These are phyloP conservation scores for Castanea mollissima DNA, from an alignment of 306 rosid species.

Conservation along the genomic window DNA sequence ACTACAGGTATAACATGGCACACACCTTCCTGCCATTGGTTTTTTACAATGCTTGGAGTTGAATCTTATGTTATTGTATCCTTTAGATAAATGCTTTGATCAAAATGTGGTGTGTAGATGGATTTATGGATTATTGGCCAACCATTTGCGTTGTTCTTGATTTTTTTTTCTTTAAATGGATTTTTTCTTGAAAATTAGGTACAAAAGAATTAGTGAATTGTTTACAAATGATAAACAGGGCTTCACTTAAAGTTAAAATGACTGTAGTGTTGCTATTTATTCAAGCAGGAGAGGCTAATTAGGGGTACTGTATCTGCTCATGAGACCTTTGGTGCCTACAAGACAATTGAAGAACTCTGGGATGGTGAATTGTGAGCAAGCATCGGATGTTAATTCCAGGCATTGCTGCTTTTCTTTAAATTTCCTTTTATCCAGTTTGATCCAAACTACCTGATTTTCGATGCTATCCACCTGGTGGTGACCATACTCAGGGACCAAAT, in stretches of 20 bases:
- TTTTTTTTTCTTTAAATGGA: too few relatives aligned
- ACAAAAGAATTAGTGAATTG: too few relatives aligned
- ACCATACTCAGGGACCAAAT: not conserved
- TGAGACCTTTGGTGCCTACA: constrained; percentile 40
- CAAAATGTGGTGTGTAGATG: not conserved
- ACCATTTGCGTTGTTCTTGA: not conserved
- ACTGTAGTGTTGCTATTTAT: constrained; percentile 5
- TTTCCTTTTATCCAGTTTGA: not conserved
- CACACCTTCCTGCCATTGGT: not conserved
- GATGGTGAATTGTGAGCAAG: constrained; percentile 53
- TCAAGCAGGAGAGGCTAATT: constrained; percentile 51
- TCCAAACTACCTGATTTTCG: not conserved
- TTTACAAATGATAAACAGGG: not conserved
- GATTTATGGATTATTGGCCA: not conserved
- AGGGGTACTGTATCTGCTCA: constrained; percentile 31
- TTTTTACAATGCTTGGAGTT: not conserved
- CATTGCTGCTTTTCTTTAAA: not conserved
- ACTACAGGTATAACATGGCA: not conserved
- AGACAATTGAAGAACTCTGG: constrained; percentile 60
- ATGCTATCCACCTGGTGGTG: not conserved
- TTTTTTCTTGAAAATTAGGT: too few relatives aligned
- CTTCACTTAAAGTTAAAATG: not conserved
- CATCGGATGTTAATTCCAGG: not conserved
- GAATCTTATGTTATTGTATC: not conserved
- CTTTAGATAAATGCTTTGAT: too few relatives aligned